A percentile compares a stretch with the other conserved stretches of the same genome.
Conservation (phyloP, 148 eudicot genomes). For the Rhododendron williamsianum region DNA sequence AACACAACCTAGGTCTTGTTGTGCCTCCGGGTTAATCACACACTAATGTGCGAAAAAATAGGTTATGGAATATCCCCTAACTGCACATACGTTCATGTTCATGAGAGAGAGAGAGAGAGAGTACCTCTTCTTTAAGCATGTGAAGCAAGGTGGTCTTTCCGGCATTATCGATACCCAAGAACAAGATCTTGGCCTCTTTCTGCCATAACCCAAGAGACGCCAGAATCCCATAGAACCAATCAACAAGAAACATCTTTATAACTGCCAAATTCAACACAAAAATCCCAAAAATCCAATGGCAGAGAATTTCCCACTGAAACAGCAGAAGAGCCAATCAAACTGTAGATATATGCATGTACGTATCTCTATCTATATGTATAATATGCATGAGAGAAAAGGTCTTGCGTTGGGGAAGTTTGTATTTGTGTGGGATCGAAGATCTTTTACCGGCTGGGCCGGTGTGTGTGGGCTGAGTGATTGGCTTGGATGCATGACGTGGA, state of each 20-base stretch:
- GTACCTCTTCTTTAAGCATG: conserved; percentile 49
- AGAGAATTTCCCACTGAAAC: background rate
- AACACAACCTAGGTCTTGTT: too few species aligned
- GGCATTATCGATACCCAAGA: conserved; percentile 49
- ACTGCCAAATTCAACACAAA: background rate
- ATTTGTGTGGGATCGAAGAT: too few species aligned
- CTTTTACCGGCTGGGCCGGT: too few species aligned
- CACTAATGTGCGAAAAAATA: too few species aligned
- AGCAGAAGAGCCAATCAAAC: background rate
- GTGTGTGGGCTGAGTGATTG: too few species aligned
- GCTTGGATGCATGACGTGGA: too few species aligned
- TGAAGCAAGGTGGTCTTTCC: conserved; percentile 49
- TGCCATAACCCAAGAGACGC: conserved; percentile 46
- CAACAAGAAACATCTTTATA: conserved; percentile 31
- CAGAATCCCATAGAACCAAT: conserved; percentile 48
- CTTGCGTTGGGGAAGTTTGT: too few species aligned
- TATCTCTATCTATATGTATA: too few species aligned
- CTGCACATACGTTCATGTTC: conserved; percentile 24
- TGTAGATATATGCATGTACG: too few species aligned
- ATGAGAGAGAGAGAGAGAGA: too few species aligned
- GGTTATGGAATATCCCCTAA: background rate
- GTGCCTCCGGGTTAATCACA: too few species aligned
- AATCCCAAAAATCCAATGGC: background rate
- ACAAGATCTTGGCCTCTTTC: conserved; percentile 54
- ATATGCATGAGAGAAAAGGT: too few species aligned